Evolutionary conservation across 73 alveolate species (phyloP).

Genomic region (Paramecium sexaurelia): DNA sequence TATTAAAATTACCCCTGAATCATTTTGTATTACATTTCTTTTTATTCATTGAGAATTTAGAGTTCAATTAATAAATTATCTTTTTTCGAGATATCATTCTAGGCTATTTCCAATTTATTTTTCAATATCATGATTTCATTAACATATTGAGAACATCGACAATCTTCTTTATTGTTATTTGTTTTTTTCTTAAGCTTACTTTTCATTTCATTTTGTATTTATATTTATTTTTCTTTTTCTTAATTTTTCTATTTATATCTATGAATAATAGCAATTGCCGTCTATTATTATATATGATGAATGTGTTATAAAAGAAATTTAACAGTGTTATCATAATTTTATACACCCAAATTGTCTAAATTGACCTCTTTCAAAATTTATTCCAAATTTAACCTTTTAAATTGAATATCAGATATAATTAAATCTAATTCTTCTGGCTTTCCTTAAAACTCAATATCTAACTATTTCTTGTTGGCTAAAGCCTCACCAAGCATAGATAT

Average conservation of each 20-base stretch:
- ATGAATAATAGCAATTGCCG: not conserved
- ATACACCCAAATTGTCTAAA: not conserved
- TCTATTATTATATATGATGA: not conserved
- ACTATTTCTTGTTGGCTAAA: not conserved
- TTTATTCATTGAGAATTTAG: not conserved
- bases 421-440: not conserved
- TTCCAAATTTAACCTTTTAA: not conserved
- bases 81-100: not conserved
- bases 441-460: not conserved
- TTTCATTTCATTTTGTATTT: not conserved
- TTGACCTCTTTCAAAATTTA: not conserved
- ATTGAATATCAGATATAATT: not conserved
- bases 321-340: not conserved
- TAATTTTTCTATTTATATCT: not conserved
- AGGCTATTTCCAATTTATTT: not conserved
- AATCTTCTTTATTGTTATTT: not conserved
- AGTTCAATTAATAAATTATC: not conserved
- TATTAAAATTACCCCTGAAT: not conserved
- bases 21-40: not conserved
- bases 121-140: not conserved
- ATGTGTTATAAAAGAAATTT: not conserved
- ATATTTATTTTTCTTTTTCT: not conserved
- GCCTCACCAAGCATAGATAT: not conserved
- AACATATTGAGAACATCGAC: slow-evolving; percentile 1
- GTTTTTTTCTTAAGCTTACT: not conserved